Conservation (phyloP, 805 yeast species). For the Saturnispora halmiae region DNA sequence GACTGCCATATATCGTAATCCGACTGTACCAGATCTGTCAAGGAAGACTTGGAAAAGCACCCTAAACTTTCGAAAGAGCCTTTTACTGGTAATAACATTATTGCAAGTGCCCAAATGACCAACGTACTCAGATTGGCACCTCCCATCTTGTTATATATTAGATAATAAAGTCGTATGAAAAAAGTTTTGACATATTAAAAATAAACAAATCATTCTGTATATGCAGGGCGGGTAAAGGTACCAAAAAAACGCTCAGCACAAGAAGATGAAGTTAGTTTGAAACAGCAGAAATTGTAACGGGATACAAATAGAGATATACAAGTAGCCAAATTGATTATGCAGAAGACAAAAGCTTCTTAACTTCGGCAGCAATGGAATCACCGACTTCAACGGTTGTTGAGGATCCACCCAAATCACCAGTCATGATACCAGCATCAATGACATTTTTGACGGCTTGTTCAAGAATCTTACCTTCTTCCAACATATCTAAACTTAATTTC, state of each 20-base stretch:
- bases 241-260: no score
- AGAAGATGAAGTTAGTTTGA: not conserved
- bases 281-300: no score
- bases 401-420: constrained; percentile 87
- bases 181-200: no score
- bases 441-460: constrained; percentile 83
- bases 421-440: constrained; percentile 75
- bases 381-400: constrained; percentile 85
- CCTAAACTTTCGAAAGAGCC: constrained; percentile 19
- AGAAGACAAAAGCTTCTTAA: constrained; percentile 30
- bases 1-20: constrained; percentile 54
- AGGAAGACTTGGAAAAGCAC: constrained; percentile 23
- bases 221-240: no score
- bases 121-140: no score
- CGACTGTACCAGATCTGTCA: constrained; percentile 27
- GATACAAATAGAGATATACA: not conserved
- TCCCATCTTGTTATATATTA: no score
- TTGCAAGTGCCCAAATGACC: no score
- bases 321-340: not conserved
- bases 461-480: constrained; percentile 77
- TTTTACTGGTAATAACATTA: no score
- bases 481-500: constrained; percentile 74
- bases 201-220: no score
- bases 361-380: constrained; percentile 78
- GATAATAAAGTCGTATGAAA: no score